Percentiles rank a stretch among this genome's conserved stretches.
phyloP scores from a whole-genome alignment of 805 yeast species.

The Metschnikowia colocasiae region DNA sequence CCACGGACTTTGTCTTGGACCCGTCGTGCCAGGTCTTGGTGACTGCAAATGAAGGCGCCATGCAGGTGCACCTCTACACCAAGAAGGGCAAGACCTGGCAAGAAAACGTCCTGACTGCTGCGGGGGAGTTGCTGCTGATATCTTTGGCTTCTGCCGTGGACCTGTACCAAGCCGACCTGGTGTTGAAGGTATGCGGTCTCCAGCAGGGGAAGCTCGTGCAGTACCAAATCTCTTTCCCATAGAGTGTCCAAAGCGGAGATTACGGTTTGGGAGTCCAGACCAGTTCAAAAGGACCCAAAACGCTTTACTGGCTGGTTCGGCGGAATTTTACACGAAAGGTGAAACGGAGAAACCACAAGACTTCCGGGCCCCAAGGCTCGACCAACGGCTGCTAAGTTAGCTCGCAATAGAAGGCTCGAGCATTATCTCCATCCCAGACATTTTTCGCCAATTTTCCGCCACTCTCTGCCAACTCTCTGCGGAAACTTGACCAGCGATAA shows the following conservation, averaged over 20 bases:
- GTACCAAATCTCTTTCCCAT: constrained; percentile 1
- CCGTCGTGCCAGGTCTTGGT: constrained; percentile 34
- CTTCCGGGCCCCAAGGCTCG: too few relatives aligned
- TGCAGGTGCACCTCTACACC: constrained; percentile 33
- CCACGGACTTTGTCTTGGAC: constrained; percentile 29
- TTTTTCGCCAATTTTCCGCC: too few relatives aligned
- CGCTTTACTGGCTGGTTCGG: neutral
- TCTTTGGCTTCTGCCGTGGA: constrained; percentile 7
- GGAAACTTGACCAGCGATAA: too few relatives aligned
- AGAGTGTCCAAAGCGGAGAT: too few relatives aligned
- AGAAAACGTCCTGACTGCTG: constrained; percentile 6
- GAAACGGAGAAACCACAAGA: too few relatives aligned
- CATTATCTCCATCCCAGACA: too few relatives aligned
- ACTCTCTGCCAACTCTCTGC: too few relatives aligned
- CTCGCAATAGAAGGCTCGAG: too few relatives aligned
- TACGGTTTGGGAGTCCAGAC: too few relatives aligned
- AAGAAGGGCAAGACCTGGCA: constrained; percentile 41
- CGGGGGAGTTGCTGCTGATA: constrained; percentile 5
- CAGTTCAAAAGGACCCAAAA: too few relatives aligned
- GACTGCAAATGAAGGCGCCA: constrained; percentile 15
- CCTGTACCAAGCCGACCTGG: constrained; percentile 5
- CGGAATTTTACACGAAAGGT: too few relatives aligned
- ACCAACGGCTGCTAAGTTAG: too few relatives aligned
- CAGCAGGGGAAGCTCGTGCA: constrained; percentile 3
- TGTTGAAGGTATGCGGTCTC: constrained; percentile 11